Evolutionary conservation across 257 asterid genomes (phyloP).

Genomic region (Jaltomata sinuosa): DNA sequence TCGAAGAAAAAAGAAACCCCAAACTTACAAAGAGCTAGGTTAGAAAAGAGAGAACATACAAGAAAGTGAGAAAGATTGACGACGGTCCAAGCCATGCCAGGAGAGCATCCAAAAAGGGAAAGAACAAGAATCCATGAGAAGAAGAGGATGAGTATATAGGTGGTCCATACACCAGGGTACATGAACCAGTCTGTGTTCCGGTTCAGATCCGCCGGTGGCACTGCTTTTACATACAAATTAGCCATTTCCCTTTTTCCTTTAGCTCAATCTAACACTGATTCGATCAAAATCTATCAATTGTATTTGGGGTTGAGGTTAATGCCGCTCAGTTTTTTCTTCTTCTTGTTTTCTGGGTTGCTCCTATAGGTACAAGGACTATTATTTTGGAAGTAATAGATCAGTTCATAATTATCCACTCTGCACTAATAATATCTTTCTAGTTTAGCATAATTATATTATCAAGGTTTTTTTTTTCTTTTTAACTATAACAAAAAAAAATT

Average conservation of each 20-base stretch:
- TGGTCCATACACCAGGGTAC: constrained; percentile 96
- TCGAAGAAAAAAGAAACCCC: background rate
- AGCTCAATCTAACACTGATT: background rate
- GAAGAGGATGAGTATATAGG: constrained; percentile 77
- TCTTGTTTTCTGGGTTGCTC: background rate
- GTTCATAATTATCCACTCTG: background rate
- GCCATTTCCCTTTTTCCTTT: constrained; percentile 28
- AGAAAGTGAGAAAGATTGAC: constrained; percentile 70
- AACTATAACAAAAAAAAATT: too few relatives aligned
- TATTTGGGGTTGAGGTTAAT: background rate
- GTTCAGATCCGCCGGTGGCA: constrained; percentile 82
- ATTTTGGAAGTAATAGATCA: background rate
- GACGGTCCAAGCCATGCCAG: constrained; percentile 94
- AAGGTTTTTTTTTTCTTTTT: too few relatives aligned
- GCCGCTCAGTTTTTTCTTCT: background rate
- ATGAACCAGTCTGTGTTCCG: constrained; percentile 95
- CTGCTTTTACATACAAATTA: constrained; percentile 70
- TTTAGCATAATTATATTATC: too few relatives aligned
- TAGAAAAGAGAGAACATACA: background rate
- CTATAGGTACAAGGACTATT: background rate
- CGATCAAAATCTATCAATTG: background rate
- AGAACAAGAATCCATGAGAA: constrained; percentile 79
- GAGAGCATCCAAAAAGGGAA: constrained; percentile 67
- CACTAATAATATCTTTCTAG: background rate
- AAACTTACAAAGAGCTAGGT: background rate